Evolutionary conservation across 225 moss, liverwort and hornwort genomes (phyloP), one percentile per base, ranked within the genome.

Genomic region (Pseudoscleropodium purum): DNA sequence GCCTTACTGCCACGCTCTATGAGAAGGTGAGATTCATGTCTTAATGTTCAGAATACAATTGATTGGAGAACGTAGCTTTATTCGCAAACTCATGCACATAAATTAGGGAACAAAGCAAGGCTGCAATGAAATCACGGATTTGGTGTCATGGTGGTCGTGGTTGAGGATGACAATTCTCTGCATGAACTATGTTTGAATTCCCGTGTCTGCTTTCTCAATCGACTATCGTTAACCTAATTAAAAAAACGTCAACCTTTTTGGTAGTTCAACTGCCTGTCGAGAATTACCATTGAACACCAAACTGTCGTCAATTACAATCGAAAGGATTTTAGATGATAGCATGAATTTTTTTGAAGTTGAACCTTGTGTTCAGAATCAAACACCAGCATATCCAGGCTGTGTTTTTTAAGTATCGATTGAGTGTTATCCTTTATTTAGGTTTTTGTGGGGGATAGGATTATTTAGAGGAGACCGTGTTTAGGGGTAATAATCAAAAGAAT

Each of bases 1-100:
- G 94, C 52, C 79, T 96, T 13, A 94, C 95, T 10, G 93, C 94
- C 30, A 87, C 85, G 26, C 88, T 96, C 47, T 97, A 91, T 61
- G 86, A 86, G 61, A 92, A 92, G 84, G 96, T 84, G 45, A 30
- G 80, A 45, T 62, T 61, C 62, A 20, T 62, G 9, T 62, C 43
- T 13, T 62, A 18, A 36, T 75, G 49, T 75, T 49, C 49, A 37
- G 27, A 57, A n/a, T 37, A 21, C 45, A 63, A 45, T 15, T 82
- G 45, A 82, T 41, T 62, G 62, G 81, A 81, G 62, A 81, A 81
- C 4, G 14, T 81, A 62, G 81, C 62, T 62, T 61, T 43, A 30
- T 30, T 82, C 6, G 34, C 24, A 64, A 83, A 34, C 34, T 34
- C 65, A 49, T 36, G 25, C 24, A 36, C 36, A 36, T 7, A 67